These are phyloP conservation scores for Chamaecrista fasciculata DNA, from an alignment of 306 rosid genomes.

Conservation along the genomic window DNA sequence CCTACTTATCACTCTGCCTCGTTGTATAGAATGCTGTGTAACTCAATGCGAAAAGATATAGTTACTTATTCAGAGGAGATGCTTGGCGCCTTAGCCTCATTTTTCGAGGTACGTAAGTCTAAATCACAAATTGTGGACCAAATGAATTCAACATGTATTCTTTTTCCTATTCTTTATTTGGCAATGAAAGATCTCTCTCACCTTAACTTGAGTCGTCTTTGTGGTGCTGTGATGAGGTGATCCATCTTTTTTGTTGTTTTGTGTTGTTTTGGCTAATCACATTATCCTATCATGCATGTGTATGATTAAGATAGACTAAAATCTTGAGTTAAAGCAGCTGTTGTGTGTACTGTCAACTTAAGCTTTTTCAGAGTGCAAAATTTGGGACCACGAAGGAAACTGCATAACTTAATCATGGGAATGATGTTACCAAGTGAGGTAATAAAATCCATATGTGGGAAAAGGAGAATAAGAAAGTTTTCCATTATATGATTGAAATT, in stretches of 20 bases:
- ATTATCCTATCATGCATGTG: conserved; percentile 18
- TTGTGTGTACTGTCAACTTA: conserved; percentile 4
- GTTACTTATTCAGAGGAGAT: neutral
- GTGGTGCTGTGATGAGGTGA: conserved; percentile 31
- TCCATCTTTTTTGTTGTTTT: neutral
- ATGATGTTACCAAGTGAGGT: neutral
- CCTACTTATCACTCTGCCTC: too few species aligned
- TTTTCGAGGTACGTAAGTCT: neutral
- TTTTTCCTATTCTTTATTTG: neutral
- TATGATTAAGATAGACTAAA: neutral
- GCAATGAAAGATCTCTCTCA: neutral
- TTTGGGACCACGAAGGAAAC: conserved; percentile 18
- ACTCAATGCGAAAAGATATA: neutral
- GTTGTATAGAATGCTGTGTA: neutral
- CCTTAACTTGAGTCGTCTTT: conserved; percentile 25
- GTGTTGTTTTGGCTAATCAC: neutral
- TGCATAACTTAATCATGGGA: neutral
- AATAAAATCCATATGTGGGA: neutral
- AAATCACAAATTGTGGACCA: conserved; percentile 22
- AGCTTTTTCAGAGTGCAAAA: conserved; percentile 9
- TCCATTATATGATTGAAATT: neutral
- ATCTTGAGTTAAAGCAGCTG: neutral
- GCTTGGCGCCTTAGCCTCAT: too few species aligned
- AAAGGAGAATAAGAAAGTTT: neutral
- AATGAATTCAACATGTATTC: neutral